These are phyloP conservation scores for Paraphaeosphaeria sporulosa DNA, from an alignment of 2,329 filamentous ascomycete genomes.

Conservation along the genomic window DNA sequence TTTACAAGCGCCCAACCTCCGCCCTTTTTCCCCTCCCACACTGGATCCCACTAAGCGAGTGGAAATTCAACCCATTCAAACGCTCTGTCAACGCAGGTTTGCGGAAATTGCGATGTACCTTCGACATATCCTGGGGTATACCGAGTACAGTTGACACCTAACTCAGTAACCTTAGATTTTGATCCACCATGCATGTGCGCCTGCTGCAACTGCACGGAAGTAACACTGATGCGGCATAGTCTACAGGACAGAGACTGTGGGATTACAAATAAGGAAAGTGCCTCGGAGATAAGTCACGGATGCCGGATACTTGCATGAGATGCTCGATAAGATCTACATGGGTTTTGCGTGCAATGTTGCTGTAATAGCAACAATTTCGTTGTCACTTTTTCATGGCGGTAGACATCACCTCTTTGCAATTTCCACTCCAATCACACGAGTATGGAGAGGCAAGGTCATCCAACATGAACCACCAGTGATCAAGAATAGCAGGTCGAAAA, in stretches of 20 bases:
- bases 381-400: too few relatives aligned
- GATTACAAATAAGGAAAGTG: conserved; percentile 15
- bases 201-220: not conserved
- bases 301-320: not conserved
- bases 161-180: not conserved
- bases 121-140: not conserved
- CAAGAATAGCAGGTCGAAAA: not conserved
- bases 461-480: not conserved
- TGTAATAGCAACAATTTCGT: too few relatives aligned
- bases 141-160: not conserved
- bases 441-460: not conserved
- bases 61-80: not conserved
- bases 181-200: not conserved
- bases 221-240: conserved; percentile 3
- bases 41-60: not conserved
- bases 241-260: not conserved
- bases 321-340: not conserved
- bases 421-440: too few relatives aligned
- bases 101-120: not conserved
- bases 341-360: too few relatives aligned
- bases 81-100: not conserved
- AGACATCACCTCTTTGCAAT: too few relatives aligned
- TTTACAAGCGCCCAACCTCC: not conserved
- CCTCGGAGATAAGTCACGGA: conserved; percentile 16
- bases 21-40: not conserved